Conservation (phyloP, 768 basidiomycete genomes). For the Chlorophyllum brunneum region DNA sequence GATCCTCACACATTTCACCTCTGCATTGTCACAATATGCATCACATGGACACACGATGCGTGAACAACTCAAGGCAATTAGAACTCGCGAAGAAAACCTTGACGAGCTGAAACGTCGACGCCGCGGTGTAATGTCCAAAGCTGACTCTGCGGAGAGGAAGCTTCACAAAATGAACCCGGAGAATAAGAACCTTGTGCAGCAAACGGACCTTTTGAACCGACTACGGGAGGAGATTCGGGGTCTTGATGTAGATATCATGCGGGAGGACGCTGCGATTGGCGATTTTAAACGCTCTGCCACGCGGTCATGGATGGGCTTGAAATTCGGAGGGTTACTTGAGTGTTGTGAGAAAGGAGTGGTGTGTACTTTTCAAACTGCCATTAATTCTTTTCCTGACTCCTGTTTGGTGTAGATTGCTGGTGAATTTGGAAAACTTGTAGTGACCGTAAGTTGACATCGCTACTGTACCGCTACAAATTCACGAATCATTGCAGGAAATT, state of each 20-base stretch:
- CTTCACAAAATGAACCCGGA: conserved; percentile 86
- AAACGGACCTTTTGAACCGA: conserved; percentile 68
- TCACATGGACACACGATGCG: conserved; percentile 67
- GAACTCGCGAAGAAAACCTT: conserved; percentile 79
- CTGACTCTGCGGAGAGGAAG: conserved; percentile 85
- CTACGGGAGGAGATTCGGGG: conserved; percentile 72
- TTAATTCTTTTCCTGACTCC: not conserved
- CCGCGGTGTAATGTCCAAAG: conserved; percentile 59
- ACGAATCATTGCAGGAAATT: conserved; percentile 51
- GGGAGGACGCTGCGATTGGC: conserved; percentile 72
- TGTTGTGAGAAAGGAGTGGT: conserved; percentile 77
- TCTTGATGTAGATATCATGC: conserved; percentile 81
- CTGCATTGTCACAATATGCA: conserved; percentile 66
- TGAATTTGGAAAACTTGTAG: conserved; percentile 50
- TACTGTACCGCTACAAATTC: not conserved
- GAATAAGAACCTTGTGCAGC: conserved; percentile 74
- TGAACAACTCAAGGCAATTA: conserved; percentile 75
- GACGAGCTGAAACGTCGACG: conserved; percentile 73
- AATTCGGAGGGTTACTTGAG: conserved; percentile 86
- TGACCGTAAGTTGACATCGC: conserved; percentile 30
- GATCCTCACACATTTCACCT: conserved; percentile 62
- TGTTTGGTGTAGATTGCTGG: conserved; percentile 40
- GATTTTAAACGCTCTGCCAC: conserved; percentile 79
- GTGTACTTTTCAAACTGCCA: conserved; percentile 22
- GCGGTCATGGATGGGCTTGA: conserved; percentile 71